These are phyloP conservation scores for Penicillium sp. DNA, from an alignment of 2,329 filamentous ascomycete species.

Conservation along the genomic window DNA sequence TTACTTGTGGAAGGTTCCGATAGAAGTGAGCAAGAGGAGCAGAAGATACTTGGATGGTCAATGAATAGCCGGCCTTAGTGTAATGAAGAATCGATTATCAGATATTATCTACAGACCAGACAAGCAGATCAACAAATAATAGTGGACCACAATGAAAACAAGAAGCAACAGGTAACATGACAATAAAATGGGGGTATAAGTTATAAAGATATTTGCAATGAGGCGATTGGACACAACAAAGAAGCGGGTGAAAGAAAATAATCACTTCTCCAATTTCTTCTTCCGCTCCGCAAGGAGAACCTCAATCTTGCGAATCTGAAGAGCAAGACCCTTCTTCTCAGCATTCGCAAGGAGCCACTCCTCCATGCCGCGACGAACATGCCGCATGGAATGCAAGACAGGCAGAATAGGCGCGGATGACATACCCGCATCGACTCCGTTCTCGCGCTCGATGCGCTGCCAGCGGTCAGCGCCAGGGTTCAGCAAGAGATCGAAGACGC, in stretches of 20 bases:
- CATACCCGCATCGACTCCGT: background rate
- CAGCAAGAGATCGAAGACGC: slow-evolving; percentile 78
- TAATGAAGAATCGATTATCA: background rate
- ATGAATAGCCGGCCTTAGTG: background rate
- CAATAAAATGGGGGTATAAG: slow-evolving; percentile 8
- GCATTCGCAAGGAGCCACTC: slow-evolving; percentile 74
- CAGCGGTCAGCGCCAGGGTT: slow-evolving; percentile 66
- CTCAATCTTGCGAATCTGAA: slow-evolving; percentile 62
- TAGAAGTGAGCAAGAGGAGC: background rate
- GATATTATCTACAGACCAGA: background rate
- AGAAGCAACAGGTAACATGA: background rate
- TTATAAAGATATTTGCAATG: slow-evolving; percentile 2
- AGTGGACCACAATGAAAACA: background rate
- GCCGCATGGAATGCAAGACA: slow-evolving; percentile 66
- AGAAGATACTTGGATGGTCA: background rate
- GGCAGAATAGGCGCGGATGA: slow-evolving; percentile 59
- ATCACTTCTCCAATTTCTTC: slow-evolving; percentile 35
- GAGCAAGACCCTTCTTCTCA: slow-evolving; percentile 69
- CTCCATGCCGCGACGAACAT: slow-evolving; percentile 77
- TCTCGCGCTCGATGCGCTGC: slow-evolving; percentile 57
- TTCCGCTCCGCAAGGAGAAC: slow-evolving; percentile 61
- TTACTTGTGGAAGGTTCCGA: background rate
- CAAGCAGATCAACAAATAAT: background rate
- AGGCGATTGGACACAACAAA: background rate
- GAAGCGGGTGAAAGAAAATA: background rate